phyloP scores from a whole-genome alignment of 306 rosid species.

The Vicia sativa region DNA sequence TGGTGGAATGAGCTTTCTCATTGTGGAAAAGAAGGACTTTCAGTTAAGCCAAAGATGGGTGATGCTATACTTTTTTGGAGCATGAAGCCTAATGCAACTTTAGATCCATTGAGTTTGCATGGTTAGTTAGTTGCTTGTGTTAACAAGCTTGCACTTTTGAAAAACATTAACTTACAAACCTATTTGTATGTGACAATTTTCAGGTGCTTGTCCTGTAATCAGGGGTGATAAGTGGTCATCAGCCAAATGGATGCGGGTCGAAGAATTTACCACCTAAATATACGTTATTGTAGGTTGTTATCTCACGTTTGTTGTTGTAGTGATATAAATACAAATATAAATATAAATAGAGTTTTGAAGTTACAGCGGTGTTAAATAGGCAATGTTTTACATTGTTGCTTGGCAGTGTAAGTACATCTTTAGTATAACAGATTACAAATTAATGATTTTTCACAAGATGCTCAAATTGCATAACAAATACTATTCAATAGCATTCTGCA shows the following conservation, averaged over 20 bases:
- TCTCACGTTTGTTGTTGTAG: slow-evolving; percentile 8
- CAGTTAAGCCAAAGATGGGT: slow-evolving; percentile 93
- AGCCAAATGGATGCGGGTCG: slow-evolving; percentile 86
- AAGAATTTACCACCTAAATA: slow-evolving; percentile 55
- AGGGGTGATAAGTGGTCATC: slow-evolving; percentile 93
- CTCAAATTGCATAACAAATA: too few relatives aligned
- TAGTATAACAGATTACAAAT: too few relatives aligned
- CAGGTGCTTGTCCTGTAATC: slow-evolving; percentile 96
- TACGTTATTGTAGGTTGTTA: slow-evolving; percentile 41
- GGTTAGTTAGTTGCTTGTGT: slow-evolving; percentile 52
- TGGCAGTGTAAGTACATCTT: too few relatives aligned
- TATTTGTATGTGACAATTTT: slow-evolving; percentile 27
- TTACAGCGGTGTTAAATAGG: slow-evolving; percentile 11
- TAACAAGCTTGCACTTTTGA: slow-evolving; percentile 24
- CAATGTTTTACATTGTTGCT: slow-evolving; percentile 3
- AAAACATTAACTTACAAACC: slow-evolving; percentile 15
- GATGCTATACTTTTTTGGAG: slow-evolving; percentile 99
- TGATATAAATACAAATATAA: not conserved
- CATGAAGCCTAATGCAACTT: slow-evolving; percentile 86
- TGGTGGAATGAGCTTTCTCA: slow-evolving; percentile 98
- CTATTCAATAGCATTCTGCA: too few relatives aligned
- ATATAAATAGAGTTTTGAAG: not conserved
- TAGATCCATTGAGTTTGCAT: slow-evolving; percentile 87
- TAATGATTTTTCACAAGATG: too few relatives aligned
- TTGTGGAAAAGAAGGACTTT: slow-evolving; percentile 82